Evolutionary conservation across 179 eudicot species (phyloP).

Genomic region (Sideroxylon spinosum): DNA sequence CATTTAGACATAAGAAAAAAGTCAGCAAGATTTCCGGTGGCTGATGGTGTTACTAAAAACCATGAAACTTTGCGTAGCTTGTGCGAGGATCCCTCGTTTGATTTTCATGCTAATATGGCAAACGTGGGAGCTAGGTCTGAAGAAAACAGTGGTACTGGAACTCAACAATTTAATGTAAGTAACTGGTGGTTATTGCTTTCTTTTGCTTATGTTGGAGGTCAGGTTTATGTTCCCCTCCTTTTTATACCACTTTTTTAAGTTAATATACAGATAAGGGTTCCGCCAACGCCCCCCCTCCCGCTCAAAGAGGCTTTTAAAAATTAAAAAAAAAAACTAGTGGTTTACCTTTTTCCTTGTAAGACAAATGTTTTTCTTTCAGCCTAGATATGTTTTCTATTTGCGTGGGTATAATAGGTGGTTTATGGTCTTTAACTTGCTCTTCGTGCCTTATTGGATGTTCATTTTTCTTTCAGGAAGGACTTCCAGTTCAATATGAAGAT

Average conservation of each 20-base stretch:
- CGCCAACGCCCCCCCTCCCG: too few species aligned
- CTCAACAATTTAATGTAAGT: constrained; percentile 39
- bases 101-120: constrained; percentile 17
- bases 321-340: background rate
- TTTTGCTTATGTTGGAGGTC: background rate
- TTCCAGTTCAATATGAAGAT: constrained; percentile 66
- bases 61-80: constrained; percentile 20
- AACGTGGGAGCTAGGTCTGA: constrained; percentile 24
- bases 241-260: too few species aligned
- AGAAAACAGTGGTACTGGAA: constrained; percentile 29
- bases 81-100: constrained; percentile 22
- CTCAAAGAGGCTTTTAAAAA: too few species aligned
- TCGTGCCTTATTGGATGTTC: constrained; percentile 15
- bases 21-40: constrained; percentile 24
- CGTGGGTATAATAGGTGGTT: constrained; percentile 1
- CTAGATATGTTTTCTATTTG: constrained; percentile 9
- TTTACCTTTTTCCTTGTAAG: background rate
- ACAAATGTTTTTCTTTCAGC: background rate
- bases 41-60: constrained; percentile 28
- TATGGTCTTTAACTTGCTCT: constrained; percentile 13
- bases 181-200: background rate
- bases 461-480: constrained; percentile 43
- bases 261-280: too few species aligned
- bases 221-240: too few species aligned
- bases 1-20: constrained; percentile 35